A percentile compares a stretch with the other conserved stretches of the same genome.
Conservation (phyloP, 306 rosid genomes). For the Trifolium fragiferum region DNA sequence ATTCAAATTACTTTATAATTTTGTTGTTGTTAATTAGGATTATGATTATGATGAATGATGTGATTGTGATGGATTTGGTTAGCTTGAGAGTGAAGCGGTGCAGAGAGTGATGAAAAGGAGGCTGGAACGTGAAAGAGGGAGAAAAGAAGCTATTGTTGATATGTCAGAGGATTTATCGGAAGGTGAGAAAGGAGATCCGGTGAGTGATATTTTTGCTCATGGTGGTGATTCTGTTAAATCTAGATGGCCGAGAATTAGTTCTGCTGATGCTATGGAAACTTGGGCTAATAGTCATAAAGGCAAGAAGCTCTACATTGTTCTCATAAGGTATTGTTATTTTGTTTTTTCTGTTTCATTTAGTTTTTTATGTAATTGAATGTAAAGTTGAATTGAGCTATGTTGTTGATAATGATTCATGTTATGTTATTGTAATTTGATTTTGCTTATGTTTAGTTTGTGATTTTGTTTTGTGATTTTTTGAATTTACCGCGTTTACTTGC, state of each 20-base stretch:
- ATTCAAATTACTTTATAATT: too few relatives aligned
- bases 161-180: constrained; percentile 98
- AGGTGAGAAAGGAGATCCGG: constrained; percentile 90
- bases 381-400: constrained; percentile 19
- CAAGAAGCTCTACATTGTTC: constrained; percentile 86
- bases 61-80: constrained; percentile 26
- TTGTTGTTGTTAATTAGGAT: not conserved
- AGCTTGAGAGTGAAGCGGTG: constrained; percentile 82
- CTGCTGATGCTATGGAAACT: constrained; percentile 86
- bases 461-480: constrained; percentile 29
- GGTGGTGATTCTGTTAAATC: constrained; percentile 66
- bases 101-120: constrained; percentile 76
- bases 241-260: constrained; percentile 79
- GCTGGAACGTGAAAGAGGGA: constrained; percentile 85
- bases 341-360: too few relatives aligned
- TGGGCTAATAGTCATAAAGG: constrained; percentile 95
- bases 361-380: constrained; percentile 16
- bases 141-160: constrained; percentile 94
- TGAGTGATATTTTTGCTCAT: constrained; percentile 67
- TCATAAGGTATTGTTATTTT: constrained; percentile 59
- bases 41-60: not conserved
- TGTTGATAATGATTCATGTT: not conserved
- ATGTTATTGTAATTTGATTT: not conserved
- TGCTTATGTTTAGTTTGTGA: not conserved
- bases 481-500: constrained; percentile 47